Evolutionary conservation across 192 early-diverging fungal genomes (phyloP), one percentile per base, ranked within the genome.

Genomic region (Coemansia sp.): DNA sequence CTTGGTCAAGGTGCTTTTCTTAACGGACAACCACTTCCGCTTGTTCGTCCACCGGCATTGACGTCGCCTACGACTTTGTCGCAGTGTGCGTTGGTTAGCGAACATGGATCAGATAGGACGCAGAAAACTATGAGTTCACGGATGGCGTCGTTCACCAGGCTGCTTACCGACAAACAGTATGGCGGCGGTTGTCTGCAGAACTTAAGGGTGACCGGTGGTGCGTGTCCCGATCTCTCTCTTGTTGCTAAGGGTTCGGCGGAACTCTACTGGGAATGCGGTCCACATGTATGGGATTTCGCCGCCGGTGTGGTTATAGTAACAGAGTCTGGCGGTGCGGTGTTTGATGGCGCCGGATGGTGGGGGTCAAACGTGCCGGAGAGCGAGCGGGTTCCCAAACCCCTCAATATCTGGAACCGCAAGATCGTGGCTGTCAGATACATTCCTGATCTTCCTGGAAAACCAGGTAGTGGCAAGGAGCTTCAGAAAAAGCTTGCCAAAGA

Each of bases 241-340:
- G 87, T 94, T 31, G 94, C 94, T 10, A 87, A 91, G 48, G 95
- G 94, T 25, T 81, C 86, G 14, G 76, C 89, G 7, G 95, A 99
- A 67, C 69, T 91, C 7, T 97, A 94, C 75, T 99, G 94, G 92
- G 96, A 99, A 73, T 84, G 89, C 48, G 96, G 95, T 6, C 84
- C 69, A 10, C 81, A 78, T 48, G 58, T 63, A 51, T 94, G 94
- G 93, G 96, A 99, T 73, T 90, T 97, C 36, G 89, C 90, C 20
- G 96, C 95, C 17, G 94, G 87, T n/a, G 82, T 88, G 4, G 84
- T 93, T 16, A 91, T 99, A 71, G 75, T 96, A 6, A 70, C 76
- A 16, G 95, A 99, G 71, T 80, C 94, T 7, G 94, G 96, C 16
- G 94, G 96, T 17, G 61, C 88, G 2, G 87, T 93, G 16, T 82